phyloP scores from a whole-genome alignment of 1,284 basidiomycete species.

The Sporisorium exsertum region DNA sequence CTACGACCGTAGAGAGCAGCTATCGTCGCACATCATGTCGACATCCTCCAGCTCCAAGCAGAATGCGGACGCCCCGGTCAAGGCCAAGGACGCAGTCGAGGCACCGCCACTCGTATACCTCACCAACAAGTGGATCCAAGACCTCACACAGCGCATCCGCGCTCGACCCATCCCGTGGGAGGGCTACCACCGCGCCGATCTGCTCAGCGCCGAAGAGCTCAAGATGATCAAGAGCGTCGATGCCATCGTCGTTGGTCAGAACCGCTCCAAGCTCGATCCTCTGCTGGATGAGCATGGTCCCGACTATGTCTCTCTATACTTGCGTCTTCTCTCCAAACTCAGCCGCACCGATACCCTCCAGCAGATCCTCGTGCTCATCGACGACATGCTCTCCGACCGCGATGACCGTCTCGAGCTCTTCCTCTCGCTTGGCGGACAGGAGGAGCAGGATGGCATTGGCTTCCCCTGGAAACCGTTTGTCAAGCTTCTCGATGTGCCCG shows the following conservation, averaged over 20 bases:
- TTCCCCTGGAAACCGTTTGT: constrained; percentile 87
- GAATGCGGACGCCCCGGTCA: constrained; percentile 8
- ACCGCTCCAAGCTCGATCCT: constrained; percentile 86
- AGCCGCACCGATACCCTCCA: constrained; percentile 93
- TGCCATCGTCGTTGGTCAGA: constrained; percentile 94
- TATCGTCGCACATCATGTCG: constrained; percentile 22
- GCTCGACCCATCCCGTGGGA: constrained; percentile 96
- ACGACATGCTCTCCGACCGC: constrained; percentile 83
- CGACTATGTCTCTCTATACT: constrained; percentile 86
- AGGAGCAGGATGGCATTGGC: constrained; percentile 72
- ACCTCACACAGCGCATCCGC: constrained; percentile 85
- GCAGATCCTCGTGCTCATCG: constrained; percentile 88
- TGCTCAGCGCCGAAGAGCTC: constrained; percentile 89
- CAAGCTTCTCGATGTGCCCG: constrained; percentile 83
- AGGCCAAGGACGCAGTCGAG: constrained; percentile 28
- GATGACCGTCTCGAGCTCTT: constrained; percentile 69
- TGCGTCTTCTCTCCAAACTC: constrained; percentile 90
- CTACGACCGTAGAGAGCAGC: not conserved
- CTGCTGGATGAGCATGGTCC: constrained; percentile 69
- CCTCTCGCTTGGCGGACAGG: constrained; percentile 53
- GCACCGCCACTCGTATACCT: constrained; percentile 79
- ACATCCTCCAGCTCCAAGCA: constrained; percentile 29
- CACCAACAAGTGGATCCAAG: constrained; percentile 87
- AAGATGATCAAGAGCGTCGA: constrained; percentile 75
- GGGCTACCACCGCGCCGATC: constrained; percentile 94